Percentiles rank a stretch among this genome's conserved stretches.
Evolutionary conservation across 495 filamentous ascomycete species (phyloP).

Genomic region (Aspergillus sclerotiicarbonarius): DNA sequence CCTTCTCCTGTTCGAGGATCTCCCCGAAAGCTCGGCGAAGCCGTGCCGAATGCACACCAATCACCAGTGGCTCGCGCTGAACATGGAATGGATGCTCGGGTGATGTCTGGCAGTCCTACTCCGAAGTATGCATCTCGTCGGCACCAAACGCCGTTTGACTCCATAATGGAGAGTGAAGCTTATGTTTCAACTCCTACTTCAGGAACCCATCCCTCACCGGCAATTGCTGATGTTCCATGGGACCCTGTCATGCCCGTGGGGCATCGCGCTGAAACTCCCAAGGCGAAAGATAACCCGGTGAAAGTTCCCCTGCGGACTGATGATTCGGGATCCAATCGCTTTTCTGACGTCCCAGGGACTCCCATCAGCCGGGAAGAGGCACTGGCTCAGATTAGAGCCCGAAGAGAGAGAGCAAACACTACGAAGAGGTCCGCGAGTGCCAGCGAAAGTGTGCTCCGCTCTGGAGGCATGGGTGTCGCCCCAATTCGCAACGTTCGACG

Average conservation of each 20-base stretch:
- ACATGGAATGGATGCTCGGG: not conserved
- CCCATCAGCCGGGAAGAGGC: conserved; percentile 51
- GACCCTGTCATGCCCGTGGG: conserved; percentile 4
- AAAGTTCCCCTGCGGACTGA: conserved; percentile 37
- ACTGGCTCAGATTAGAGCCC: conserved; percentile 49
- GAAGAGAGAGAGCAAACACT: conserved; percentile 46
- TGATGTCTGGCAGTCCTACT: conserved; percentile 6
- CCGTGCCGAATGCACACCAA: conserved; percentile 7
- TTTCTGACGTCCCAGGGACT: conserved; percentile 33
- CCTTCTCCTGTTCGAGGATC: conserved; percentile 38
- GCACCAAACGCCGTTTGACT: conserved; percentile 11
- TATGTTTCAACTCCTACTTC: conserved; percentile 8
- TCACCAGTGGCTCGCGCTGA: conserved; percentile 8
- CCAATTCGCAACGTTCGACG: conserved; percentile 30
- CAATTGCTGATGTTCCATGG: conserved; percentile 11
- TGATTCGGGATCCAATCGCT: conserved; percentile 22
- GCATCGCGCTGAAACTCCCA: not conserved
- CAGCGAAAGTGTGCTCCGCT: conserved; percentile 33
- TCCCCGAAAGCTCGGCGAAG: conserved; percentile 21
- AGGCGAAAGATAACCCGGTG: conserved; percentile 24
- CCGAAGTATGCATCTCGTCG: conserved; percentile 16
- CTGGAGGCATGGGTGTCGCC: conserved; percentile 25
- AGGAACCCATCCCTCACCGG: conserved; percentile 14
- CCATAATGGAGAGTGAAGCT: conserved; percentile 15
- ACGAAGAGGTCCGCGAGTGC: conserved; percentile 44